These are phyloP conservation scores for Phytophthora agathidicida DNA, from an alignment of 352 stramenopile genomes.

Conservation along the genomic window DNA sequence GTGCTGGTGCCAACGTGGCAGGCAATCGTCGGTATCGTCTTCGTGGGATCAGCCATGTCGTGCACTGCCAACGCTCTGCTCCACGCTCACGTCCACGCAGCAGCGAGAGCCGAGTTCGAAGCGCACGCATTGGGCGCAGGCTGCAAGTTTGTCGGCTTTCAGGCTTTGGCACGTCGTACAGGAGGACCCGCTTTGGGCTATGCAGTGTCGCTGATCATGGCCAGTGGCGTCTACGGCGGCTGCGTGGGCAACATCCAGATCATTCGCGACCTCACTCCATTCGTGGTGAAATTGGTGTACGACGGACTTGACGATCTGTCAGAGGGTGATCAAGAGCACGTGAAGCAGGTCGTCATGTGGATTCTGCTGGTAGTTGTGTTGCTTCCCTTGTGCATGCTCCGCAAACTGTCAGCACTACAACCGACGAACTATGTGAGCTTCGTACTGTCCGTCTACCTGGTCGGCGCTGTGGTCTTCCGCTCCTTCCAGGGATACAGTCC, in stretches of 20 bases:
- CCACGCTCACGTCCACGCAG: conserved; percentile 52
- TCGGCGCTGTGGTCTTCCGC: conserved; percentile 54
- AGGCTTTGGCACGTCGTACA: conserved; percentile 29
- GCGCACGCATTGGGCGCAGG: conserved; percentile 49
- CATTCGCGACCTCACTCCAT: conserved; percentile 61
- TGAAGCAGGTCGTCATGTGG: conserved; percentile 47
- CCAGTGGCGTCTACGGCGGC: conserved; percentile 61
- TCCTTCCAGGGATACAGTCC: conserved; percentile 24
- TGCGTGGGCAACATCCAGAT: conserved; percentile 73
- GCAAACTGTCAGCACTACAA: conserved; percentile 62
- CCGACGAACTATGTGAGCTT: conserved; percentile 76
- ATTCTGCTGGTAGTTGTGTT: conserved; percentile 43
- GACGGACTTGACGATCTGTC: conserved; percentile 6
- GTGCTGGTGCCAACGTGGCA: conserved; percentile 45
- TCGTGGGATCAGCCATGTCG: conserved; percentile 52
- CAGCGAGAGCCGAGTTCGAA: conserved; percentile 64
- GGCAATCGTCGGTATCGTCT: conserved; percentile 42
- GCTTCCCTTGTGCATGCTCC: conserved; percentile 66
- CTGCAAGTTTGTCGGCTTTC: conserved; percentile 42
- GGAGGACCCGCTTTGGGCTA: conserved; percentile 46
- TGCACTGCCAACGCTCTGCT: conserved; percentile 61
- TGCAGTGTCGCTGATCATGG: conserved; percentile 58
- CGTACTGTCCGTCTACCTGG: conserved; percentile 61
- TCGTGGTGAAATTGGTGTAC: conserved; percentile 50
- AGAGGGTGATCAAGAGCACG: conserved; percentile 9